Evolutionary conservation across 441 rosid genomes (phyloP).

Genomic region (Brassica balearica): DNA sequence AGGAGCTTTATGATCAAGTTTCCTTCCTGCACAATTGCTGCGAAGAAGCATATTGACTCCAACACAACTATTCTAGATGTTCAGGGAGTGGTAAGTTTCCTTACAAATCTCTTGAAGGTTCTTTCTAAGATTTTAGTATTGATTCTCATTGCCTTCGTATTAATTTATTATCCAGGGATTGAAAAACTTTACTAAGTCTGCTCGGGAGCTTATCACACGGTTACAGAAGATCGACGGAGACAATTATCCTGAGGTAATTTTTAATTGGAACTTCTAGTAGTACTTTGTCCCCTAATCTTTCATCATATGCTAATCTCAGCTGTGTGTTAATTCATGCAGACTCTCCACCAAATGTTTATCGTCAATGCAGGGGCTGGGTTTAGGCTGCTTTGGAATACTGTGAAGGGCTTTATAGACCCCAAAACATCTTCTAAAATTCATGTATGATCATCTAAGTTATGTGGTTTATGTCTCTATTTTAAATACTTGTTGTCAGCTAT

Average conservation of each 20-base stretch:
- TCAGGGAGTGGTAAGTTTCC: slow-evolving; percentile 85
- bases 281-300: not conserved
- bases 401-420: slow-evolving; percentile 94
- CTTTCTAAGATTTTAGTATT: slow-evolving; percentile 21
- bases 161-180: slow-evolving; percentile 61
- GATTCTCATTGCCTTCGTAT: slow-evolving; percentile 1
- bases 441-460: slow-evolving; percentile 41
- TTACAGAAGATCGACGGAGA: slow-evolving; percentile 95
- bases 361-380: slow-evolving; percentile 99
- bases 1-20: slow-evolving; percentile 81
- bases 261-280: slow-evolving; percentile 18
- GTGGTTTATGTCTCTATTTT: slow-evolving; percentile 11
- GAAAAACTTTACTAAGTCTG: slow-evolving; percentile 90
- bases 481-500: not conserved
- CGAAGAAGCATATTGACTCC: slow-evolving; percentile 94
- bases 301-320: slow-evolving; percentile 30
- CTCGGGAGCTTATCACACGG: slow-evolving; percentile 88
- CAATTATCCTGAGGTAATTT: slow-evolving; percentile 91
- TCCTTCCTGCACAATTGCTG: slow-evolving; percentile 93
- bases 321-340: slow-evolving; percentile 57
- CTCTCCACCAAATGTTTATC: slow-evolving; percentile 97
- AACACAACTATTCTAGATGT: slow-evolving; percentile 98
- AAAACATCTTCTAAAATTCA: slow-evolving; percentile 98
- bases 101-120: slow-evolving; percentile 1
- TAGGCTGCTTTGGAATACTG: slow-evolving; percentile 93